Evolutionary conservation across 441 rosid genomes (phyloP).

Genomic region (Adansonia rubrostipa): DNA sequence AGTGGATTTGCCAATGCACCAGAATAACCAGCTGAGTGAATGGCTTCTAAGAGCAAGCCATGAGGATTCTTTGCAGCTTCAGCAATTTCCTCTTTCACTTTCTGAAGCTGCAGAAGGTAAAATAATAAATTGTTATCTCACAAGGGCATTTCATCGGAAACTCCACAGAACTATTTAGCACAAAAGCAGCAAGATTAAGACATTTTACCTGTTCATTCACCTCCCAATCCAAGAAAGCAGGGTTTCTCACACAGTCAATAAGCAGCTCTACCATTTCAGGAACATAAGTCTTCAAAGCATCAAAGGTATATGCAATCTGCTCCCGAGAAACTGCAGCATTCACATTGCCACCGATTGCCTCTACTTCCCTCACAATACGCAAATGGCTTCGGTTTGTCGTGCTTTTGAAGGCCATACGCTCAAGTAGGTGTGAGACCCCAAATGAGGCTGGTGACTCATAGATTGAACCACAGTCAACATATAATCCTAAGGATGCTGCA

Average conservation of each 20-base stretch:
- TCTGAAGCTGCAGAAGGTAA: slow-evolving; percentile 45
- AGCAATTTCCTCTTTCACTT: slow-evolving; percentile 54
- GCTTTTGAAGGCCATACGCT: slow-evolving; percentile 73
- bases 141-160: slow-evolving; percentile 1
- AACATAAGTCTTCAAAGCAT: slow-evolving; percentile 69
- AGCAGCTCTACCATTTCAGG: slow-evolving; percentile 75
- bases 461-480: slow-evolving; percentile 63
- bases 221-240: slow-evolving; percentile 72
- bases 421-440: slow-evolving; percentile 68
- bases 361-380: slow-evolving; percentile 66
- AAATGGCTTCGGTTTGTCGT: slow-evolving; percentile 62
- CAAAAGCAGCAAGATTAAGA: not conserved
- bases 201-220: slow-evolving; percentile 57
- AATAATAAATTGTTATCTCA: not conserved
- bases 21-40: slow-evolving; percentile 67
- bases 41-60: slow-evolving; percentile 58
- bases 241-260: slow-evolving; percentile 68
- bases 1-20: slow-evolving; percentile 74
- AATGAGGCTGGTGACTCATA: slow-evolving; percentile 56
- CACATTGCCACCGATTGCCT: slow-evolving; percentile 66
- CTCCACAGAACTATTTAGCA: not conserved
- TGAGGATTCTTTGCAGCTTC: slow-evolving; percentile 59
- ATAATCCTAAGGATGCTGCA: slow-evolving; percentile 63
- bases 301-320: slow-evolving; percentile 66
- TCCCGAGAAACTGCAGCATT: slow-evolving; percentile 70